These are phyloP conservation scores for Diaporthe velutina DNA, from an alignment of 2,329 filamentous ascomycete genomes.

Conservation along the genomic window DNA sequence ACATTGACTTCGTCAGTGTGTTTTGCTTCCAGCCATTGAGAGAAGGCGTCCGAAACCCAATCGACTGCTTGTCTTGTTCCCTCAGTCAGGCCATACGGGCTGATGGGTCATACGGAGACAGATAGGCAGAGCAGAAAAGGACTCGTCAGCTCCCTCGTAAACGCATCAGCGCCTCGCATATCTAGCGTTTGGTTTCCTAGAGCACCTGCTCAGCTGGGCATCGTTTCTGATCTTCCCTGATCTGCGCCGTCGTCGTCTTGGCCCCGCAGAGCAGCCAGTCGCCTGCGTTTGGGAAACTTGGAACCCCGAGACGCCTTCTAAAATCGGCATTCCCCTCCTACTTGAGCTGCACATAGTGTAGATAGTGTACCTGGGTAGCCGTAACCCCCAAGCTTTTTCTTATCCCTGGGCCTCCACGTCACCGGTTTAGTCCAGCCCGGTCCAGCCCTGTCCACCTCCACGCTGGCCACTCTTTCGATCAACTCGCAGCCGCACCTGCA, in stretches of 20 bases:
- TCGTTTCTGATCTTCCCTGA: conserved; percentile 20
- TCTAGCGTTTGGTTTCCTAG: neutral
- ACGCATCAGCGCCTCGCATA: neutral
- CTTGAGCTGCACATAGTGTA: neutral
- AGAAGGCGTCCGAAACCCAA: neutral
- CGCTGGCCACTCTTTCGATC: conserved; percentile 14
- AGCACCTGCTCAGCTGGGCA: conserved; percentile 22
- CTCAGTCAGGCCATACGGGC: neutral
- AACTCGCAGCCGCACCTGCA: conserved; percentile 2
- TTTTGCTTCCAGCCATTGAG: neutral
- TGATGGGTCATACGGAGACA: neutral
- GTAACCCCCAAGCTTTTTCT: neutral
- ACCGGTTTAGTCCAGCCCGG: conserved; percentile 5
- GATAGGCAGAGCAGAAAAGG: neutral
- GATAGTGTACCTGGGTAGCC: neutral
- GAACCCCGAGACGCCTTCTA: neutral
- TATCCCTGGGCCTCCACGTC: neutral
- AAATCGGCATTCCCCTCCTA: neutral
- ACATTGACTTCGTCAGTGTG: conserved; percentile 1
- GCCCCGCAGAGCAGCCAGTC: neutral
- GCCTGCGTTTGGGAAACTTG: neutral
- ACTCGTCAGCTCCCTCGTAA: conserved; percentile 11
- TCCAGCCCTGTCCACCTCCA: conserved; percentile 8
- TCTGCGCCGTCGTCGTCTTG: conserved; percentile 18
- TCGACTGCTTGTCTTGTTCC: neutral